Conservation (phyloP, 2,329 filamentous ascomycete species). For the Colletotrichum tanaceti region DNA sequence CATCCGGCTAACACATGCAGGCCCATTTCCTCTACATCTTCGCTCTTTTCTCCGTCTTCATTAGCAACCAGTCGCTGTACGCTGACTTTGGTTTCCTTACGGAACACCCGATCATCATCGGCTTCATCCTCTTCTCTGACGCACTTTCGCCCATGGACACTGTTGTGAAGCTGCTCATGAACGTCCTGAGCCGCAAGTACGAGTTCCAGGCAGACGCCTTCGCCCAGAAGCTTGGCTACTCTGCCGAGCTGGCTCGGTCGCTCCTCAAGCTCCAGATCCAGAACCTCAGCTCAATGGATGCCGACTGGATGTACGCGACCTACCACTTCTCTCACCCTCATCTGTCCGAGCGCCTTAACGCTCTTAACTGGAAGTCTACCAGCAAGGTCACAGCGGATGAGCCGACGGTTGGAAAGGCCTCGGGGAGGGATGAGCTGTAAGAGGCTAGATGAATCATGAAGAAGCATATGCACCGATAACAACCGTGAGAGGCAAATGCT, state of each 20-base stretch:
- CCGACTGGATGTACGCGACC: constrained; percentile 97
- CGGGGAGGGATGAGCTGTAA: constrained; percentile 80
- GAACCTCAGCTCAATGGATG: constrained; percentile 98
- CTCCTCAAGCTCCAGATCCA: constrained; percentile 98
- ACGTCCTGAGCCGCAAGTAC: constrained; percentile 91
- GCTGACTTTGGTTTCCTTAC: constrained; percentile 87
- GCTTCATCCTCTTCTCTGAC: constrained; percentile 97
- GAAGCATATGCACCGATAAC: neutral
- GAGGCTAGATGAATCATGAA: neutral
- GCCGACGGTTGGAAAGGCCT: constrained; percentile 71
- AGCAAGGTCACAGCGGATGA: constrained; percentile 57
- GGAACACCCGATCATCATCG: constrained; percentile 91
- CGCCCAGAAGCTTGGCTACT: constrained; percentile 85
- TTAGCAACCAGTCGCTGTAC: constrained; percentile 94
- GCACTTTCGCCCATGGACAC: constrained; percentile 94
- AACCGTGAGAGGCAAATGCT: neutral
- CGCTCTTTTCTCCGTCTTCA: constrained; percentile 94
- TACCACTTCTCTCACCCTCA: constrained; percentile 99
- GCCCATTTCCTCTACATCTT: constrained; percentile 98
- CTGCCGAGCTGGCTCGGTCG: constrained; percentile 82
- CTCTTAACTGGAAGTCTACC: constrained; percentile 84
- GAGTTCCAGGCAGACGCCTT: constrained; percentile 97
- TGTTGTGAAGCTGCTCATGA: constrained; percentile 95
- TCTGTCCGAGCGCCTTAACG: constrained; percentile 90
- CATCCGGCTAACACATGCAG: constrained; percentile 55